These are phyloP conservation scores for Aureobasidium melanogenum DNA, from an alignment of 2,329 filamentous ascomycete species.

Conservation along the genomic window DNA sequence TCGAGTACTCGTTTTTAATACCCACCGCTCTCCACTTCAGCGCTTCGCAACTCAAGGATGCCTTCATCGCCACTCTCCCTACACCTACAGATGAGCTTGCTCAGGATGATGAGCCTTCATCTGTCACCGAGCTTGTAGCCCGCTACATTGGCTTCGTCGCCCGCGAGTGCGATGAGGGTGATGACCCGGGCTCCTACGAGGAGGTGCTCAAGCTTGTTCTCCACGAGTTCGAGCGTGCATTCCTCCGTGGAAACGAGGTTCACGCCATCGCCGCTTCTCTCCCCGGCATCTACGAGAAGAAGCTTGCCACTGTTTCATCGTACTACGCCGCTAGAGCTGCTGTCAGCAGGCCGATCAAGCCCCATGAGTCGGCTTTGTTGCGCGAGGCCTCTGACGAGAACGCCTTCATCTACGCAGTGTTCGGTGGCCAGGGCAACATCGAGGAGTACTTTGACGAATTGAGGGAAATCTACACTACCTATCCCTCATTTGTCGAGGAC, in stretches of 20 bases:
- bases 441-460: conserved; percentile 99
- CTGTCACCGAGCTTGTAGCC: conserved; percentile 81
- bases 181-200: conserved; percentile 84
- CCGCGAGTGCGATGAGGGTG: conserved; percentile 80
- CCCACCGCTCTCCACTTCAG: conserved; percentile 94
- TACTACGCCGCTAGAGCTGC: conserved; percentile 88
- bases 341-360: conserved; percentile 74
- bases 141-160: conserved; percentile 89
- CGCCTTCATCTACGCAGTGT: conserved; percentile 84
- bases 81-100: conserved; percentile 92
- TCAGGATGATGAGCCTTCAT: conserved; percentile 98
- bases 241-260: conserved; percentile 90
- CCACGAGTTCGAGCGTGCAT: conserved; percentile 93
- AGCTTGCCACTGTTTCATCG: conserved; percentile 76
- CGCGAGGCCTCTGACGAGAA: conserved; percentile 76
- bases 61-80: conserved; percentile 77
- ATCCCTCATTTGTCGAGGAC: conserved; percentile 81
- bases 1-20: conserved; percentile 93
- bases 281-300: conserved; percentile 88
- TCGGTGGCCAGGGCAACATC: conserved; percentile 96
- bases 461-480: conserved; percentile 81
- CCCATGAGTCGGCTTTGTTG: conserved; percentile 87
- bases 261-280: conserved; percentile 79
- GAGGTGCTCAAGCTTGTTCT: conserved; percentile 87
- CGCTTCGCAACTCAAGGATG: conserved; percentile 86